A percentile compares a stretch with the other conserved stretches of the same genome.
phyloP scores from a whole-genome alignment of 495 filamentous ascomycete species.

The Lophium mytilinum region DNA sequence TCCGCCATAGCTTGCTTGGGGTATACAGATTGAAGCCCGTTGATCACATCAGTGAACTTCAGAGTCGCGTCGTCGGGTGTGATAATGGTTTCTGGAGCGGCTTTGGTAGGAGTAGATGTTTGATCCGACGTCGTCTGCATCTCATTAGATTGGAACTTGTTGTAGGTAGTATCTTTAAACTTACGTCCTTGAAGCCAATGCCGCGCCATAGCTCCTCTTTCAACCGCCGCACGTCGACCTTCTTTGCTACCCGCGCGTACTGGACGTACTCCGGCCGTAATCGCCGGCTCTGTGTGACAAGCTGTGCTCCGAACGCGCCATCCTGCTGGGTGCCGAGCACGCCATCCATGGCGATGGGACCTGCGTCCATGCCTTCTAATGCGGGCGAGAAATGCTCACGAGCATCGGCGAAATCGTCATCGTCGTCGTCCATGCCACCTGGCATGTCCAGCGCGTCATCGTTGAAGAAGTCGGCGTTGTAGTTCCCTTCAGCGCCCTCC shows the following conservation, averaged over 20 bases:
- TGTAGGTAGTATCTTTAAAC: not conserved
- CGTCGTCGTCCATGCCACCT: conserved; percentile 66
- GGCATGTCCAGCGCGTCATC: conserved; percentile 81
- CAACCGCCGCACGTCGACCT: conserved; percentile 90
- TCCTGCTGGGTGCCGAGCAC: conserved; percentile 35
- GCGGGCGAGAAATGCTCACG: conserved; percentile 79
- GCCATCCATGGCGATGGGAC: conserved; percentile 34
- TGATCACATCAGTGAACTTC: conserved; percentile 87
- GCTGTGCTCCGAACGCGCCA: conserved; percentile 69
- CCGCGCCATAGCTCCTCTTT: conserved; percentile 97
- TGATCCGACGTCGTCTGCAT: not conserved
- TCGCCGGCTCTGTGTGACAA: conserved; percentile 81
- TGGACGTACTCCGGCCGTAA: conserved; percentile 90
- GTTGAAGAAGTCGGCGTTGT: conserved; percentile 96
- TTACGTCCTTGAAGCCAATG: conserved; percentile 54
- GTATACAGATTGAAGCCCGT: conserved; percentile 77
- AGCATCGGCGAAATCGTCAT: conserved; percentile 82
- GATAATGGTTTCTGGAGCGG: conserved; percentile 1
- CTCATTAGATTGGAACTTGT: not conserved
- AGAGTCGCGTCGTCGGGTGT: conserved; percentile 42
- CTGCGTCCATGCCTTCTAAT: conserved; percentile 42
- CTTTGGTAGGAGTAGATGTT: conserved; percentile 6
- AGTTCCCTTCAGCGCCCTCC: conserved; percentile 55
- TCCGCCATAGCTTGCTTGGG: conserved; percentile 75
- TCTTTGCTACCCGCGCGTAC: conserved; percentile 93